Evolutionary conservation across 2,329 filamentous ascomycete genomes (phyloP), one percentile per base, ranked within the genome.

Genomic region (Salinomyces thailandicus): DNA sequence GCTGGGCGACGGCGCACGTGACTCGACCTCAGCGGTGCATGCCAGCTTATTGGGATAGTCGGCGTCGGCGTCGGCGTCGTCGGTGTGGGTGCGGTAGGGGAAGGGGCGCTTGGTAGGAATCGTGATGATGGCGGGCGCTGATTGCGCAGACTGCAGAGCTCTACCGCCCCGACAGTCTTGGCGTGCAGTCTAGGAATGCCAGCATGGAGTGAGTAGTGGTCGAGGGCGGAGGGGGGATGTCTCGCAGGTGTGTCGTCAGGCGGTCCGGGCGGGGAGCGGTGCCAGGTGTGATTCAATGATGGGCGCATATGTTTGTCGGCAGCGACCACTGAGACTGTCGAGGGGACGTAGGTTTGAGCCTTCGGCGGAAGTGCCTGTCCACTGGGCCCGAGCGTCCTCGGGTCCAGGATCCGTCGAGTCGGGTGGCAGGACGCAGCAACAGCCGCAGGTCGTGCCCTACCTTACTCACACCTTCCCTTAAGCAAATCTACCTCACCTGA

Each of bases 31-130:
- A 30, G 27, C 7, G 14, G 27, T 7, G 27, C 27, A 30, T 30
- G 27, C 27, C 27, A 30, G 27, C 22, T 26, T 26, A n/a, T 26
- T 26, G n/a, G 22, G 22, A n/a, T 26, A 26, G 9, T 26, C 22
- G 22, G 22, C 22, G 9, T 26, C 22, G 9, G 9, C 9, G 9
- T 26, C 9, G 9, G 22, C 9, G n/a, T n/a, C n/a, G 9, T 26
- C 22, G 9, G 9, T 8, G 9, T 26, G 22, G 9, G 22, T 9
- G n/a, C 22, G 22, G 22, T 9, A 26, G n/a, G 22, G 22, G 22
- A 26, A 26, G 22, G 22, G 22, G 22, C 22, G 22, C 22, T 26
- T 26, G 22, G 22, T 9, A n/a, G 22, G 22, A 26, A 26, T 26
- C 22, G 22, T 26, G 22, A 26, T 26, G 22, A n/a, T 26, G 9